Evolutionary conservation across 73 alveolate genomes (phyloP), one percentile per base, ranked within the genome.

Genomic region (Halteria grandinella): DNA sequence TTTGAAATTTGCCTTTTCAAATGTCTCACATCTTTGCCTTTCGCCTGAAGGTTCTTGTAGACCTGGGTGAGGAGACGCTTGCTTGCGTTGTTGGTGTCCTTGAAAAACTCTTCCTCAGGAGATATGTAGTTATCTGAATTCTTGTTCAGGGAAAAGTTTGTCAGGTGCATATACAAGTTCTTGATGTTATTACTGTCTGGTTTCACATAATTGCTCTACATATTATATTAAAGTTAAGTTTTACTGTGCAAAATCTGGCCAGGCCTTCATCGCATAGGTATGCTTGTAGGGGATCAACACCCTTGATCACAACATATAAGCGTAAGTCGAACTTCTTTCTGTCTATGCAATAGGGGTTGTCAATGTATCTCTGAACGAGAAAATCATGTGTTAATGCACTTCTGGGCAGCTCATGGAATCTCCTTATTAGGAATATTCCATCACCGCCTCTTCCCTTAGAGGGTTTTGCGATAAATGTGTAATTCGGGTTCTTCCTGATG

Each of bases 191-290:
- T 82, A 6, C 59, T 74, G 18, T 70, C 75, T 11, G 99, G 99
- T 51, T 86, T 80, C 54, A 77, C 86, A 75, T 95, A 97, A 36
- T 90, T 92, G 0, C 80, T 60, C 69, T 53, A 21, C n/a, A 25
- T 6, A 7, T 21, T 10, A 8, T 5, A 23, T 12, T 21, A 21
- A 20, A 11, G 15, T 39, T 39, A 39, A 39, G 15, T 39, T 17
- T 21, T 53, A 53, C 98, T 40, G 95, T 86, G 55, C 98, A 85
- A 63, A 95, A 91, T 29, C 98, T 87, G 28, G 97, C 98, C 71
- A 96, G 74, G 7, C 99, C 99, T 79, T 96, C 99, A 69, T 92
- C 80, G 82, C 95, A 91, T 18, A 97, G 71, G 66, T 91, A 97
- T 14, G 89, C 90, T 62, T 90, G 85, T 20, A 94, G 66, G 12